Conservation (phyloP, 2,329 filamentous ascomycete genomes). For the Claviceps capensis region DNA sequence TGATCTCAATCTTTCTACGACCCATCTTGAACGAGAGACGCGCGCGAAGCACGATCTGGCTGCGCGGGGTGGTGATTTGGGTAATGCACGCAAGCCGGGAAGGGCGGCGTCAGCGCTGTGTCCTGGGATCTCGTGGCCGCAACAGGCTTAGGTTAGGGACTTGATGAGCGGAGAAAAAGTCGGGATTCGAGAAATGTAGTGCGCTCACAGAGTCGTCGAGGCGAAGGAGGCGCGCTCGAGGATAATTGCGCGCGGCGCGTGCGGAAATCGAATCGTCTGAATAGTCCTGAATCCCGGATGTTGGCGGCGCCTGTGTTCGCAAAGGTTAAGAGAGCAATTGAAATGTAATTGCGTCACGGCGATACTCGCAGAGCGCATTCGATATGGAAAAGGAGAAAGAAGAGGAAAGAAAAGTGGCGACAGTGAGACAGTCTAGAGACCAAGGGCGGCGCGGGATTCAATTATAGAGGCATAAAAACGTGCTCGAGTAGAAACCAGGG, state of each 20-base stretch:
- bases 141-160: neutral
- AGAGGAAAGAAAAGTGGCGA: conserved; percentile 5
- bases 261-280: neutral
- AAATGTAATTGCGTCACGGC: neutral
- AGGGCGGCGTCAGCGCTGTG: neutral
- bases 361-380: neutral
- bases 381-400: neutral
- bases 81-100: neutral
- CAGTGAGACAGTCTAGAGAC: conserved; percentile 5
- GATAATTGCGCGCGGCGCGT: neutral
- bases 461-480: conserved; percentile 3
- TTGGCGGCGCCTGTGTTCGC: neutral
- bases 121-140: neutral
- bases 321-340: neutral
- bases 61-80: conserved; percentile 4
- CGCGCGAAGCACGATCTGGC: conserved; percentile 5
- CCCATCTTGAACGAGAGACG: conserved; percentile 49
- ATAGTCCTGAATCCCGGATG: neutral
- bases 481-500: neutral
- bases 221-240: neutral
- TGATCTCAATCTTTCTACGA: conserved; percentile 98
- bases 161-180: neutral
- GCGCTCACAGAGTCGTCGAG: neutral
- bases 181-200: neutral
- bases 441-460: conserved; percentile 4